Percentiles rank a stretch among this genome's conserved stretches.
phyloP scores from a whole-genome alignment of 108 stramenopile species.

The Parietichytrium sp. region DNA sequence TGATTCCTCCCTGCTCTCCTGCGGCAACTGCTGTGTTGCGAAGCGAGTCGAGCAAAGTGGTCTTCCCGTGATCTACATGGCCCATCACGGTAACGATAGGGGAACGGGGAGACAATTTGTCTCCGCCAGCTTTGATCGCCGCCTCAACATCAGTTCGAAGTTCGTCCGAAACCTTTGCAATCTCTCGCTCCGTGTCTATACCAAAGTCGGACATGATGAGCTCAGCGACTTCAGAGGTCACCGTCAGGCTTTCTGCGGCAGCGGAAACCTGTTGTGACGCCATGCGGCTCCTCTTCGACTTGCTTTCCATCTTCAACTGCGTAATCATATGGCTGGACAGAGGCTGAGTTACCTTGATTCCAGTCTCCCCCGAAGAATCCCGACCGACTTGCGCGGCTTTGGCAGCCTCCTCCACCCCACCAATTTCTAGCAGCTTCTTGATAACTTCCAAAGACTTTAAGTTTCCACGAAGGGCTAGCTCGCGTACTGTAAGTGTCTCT shows the following conservation, averaged over 20 bases:
- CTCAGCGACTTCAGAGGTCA: slow-evolving; percentile 57
- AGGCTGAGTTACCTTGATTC: neutral
- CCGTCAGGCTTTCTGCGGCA: slow-evolving; percentile 23
- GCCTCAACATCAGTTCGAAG: slow-evolving; percentile 56
- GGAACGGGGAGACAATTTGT: slow-evolving; percentile 67
- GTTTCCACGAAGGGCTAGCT: slow-evolving; percentile 43
- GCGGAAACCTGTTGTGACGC: neutral
- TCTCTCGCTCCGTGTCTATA: slow-evolving; percentile 8
- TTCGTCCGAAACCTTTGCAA: neutral
- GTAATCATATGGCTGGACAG: neutral
- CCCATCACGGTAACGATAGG: slow-evolving; percentile 94
- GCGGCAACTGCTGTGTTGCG: slow-evolving; percentile 79
- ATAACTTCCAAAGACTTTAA: slow-evolving; percentile 47
- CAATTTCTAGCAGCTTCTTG: slow-evolving; percentile 45
- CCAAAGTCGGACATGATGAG: slow-evolving; percentile 53
- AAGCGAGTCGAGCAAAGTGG: slow-evolving; percentile 90
- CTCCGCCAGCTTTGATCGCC: neutral
- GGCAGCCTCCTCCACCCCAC: slow-evolving; percentile 22
- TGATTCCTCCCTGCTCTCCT: slow-evolving; percentile 95
- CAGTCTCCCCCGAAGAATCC: neutral
- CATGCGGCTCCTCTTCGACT: neutral
- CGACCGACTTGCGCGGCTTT: neutral
- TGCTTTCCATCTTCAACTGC: neutral
- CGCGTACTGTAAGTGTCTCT: slow-evolving; percentile 50
- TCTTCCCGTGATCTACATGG: slow-evolving; percentile 99